These are phyloP conservation scores for Chlamydomonas incerta DNA, from an alignment of 139 green algal species.

Conservation along the genomic window DNA sequence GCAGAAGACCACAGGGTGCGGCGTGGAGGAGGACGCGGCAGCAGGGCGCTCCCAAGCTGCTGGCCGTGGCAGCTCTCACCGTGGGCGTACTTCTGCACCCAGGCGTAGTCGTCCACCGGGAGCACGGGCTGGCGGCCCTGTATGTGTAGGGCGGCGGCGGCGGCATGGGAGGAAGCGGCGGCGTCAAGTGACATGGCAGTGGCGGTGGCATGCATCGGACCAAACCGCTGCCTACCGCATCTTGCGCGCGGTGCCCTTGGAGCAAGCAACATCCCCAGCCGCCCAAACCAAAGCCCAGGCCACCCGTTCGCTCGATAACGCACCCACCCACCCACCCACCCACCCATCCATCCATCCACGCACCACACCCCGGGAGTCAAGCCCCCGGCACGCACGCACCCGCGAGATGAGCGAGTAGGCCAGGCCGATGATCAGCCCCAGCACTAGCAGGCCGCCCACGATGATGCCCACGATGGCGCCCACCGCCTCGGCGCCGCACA, in stretches of 20 bases:
- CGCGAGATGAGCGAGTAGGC: not conserved
- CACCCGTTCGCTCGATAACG: no score
- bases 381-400: not conserved
- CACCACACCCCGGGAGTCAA: not conserved
- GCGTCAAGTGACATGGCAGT: no score
- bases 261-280: no score
- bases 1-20: no score
- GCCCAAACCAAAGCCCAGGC: no score
- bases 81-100: slow-evolving; percentile 35
- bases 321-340: not conserved
- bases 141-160: not conserved
- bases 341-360: no score
- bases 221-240: no score
- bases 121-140: slow-evolving; percentile 25
- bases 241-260: no score
- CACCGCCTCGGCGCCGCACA: slow-evolving; percentile 49
- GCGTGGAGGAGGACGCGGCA: no score
- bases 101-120: slow-evolving; percentile 41
- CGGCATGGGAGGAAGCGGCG: not conserved
- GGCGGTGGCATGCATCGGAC: no score
- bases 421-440: slow-evolving; percentile 1
- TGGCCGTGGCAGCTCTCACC: no score
- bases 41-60: no score
- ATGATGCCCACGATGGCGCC: slow-evolving; percentile 46
- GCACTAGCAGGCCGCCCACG: slow-evolving; percentile 12